These are phyloP conservation scores for Paradendryphiella salina DNA, from an alignment of 2,329 filamentous ascomycete genomes.

Conservation along the genomic window DNA sequence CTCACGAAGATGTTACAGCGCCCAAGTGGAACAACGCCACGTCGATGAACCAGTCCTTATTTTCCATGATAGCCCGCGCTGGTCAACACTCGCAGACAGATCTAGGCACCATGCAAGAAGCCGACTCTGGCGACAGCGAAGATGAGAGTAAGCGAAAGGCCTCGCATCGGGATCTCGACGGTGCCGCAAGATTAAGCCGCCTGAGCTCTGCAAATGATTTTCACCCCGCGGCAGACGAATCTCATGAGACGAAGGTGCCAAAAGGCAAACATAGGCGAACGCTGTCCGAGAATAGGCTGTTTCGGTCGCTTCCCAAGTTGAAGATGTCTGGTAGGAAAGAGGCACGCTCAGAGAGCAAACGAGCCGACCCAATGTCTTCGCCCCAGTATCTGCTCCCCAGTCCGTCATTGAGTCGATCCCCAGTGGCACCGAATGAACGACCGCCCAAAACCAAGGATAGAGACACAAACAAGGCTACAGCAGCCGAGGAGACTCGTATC, in stretches of 20 bases:
- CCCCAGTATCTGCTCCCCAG: conserved; percentile 46
- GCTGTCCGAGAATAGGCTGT: conserved; percentile 66
- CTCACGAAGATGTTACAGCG: conserved; percentile 63
- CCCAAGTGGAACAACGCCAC: conserved; percentile 54
- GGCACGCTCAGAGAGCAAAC: conserved; percentile 25
- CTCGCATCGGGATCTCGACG: conserved; percentile 37
- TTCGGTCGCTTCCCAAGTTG: conserved; percentile 67
- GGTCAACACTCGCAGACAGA: conserved; percentile 79
- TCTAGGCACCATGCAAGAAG: conserved; percentile 78
- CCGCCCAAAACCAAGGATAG: conserved; percentile 20
- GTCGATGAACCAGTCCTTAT: conserved; percentile 92
- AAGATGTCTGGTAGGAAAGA: conserved; percentile 44
- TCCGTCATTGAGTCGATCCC: conserved; percentile 24
- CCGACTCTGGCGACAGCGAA: conserved; percentile 75
- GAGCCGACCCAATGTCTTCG: conserved; percentile 57
- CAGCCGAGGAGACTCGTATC: conserved; percentile 27
- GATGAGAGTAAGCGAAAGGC: conserved; percentile 41
- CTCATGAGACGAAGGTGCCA: conserved; percentile 20
- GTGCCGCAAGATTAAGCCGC: conserved; percentile 43
- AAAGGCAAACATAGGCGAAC: conserved; percentile 58
- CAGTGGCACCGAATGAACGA: conserved; percentile 14
- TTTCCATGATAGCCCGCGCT: conserved; percentile 87
- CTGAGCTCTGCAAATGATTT: conserved; percentile 43
- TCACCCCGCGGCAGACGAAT: conserved; percentile 14
- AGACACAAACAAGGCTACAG: conserved; percentile 27